A percentile compares a stretch with the other conserved stretches of the same genome.
Evolutionary conservation across 345 rosid genomes (phyloP).

Genomic region (Erysimum cheiranthoides): DNA sequence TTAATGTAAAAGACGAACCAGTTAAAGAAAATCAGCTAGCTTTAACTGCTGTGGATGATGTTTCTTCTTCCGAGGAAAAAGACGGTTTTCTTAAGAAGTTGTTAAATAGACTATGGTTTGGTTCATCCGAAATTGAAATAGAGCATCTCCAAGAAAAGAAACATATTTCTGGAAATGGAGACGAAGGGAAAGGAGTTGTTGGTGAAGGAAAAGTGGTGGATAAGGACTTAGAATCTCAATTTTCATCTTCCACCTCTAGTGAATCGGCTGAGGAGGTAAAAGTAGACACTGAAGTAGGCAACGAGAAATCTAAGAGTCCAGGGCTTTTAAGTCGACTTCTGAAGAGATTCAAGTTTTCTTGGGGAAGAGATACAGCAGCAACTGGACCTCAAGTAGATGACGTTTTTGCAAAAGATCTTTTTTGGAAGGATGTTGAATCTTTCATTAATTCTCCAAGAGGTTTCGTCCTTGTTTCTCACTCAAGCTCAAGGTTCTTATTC

Average conservation of each 20-base stretch:
- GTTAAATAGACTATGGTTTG: conserved; percentile 56
- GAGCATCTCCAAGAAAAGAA: conserved; percentile 25
- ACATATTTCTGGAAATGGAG: conserved; percentile 34
- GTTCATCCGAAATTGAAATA: conserved; percentile 41
- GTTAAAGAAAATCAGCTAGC: conserved; percentile 22
- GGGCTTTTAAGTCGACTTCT: conserved; percentile 50
- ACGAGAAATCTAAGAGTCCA: conserved; percentile 33
- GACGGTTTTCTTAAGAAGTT: conserved; percentile 46
- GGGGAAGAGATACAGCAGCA: conserved; percentile 45
- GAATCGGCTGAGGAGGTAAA: conserved; percentile 42
- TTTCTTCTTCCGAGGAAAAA: conserved; percentile 28
- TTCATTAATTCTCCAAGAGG: conserved; percentile 64
- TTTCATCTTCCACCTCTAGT: conserved; percentile 30
- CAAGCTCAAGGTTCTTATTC: conserved; percentile 69
- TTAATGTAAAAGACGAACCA: conserved; percentile 18
- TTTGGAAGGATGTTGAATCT: conserved; percentile 68
- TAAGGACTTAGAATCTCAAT: conserved; percentile 28
- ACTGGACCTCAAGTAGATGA: conserved; percentile 36
- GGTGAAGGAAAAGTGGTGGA: conserved; percentile 34
- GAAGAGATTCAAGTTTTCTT: conserved; percentile 46
- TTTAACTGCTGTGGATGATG: conserved; percentile 38
- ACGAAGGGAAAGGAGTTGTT: conserved; percentile 32
- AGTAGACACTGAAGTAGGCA: conserved; percentile 33
- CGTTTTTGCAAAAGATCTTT: conserved; percentile 51
- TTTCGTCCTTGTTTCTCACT: conserved; percentile 52